Base-by-base conservation (phyloP, 495 filamentous ascomycete species). In the Parathielavia hyrcaniae region DNA sequence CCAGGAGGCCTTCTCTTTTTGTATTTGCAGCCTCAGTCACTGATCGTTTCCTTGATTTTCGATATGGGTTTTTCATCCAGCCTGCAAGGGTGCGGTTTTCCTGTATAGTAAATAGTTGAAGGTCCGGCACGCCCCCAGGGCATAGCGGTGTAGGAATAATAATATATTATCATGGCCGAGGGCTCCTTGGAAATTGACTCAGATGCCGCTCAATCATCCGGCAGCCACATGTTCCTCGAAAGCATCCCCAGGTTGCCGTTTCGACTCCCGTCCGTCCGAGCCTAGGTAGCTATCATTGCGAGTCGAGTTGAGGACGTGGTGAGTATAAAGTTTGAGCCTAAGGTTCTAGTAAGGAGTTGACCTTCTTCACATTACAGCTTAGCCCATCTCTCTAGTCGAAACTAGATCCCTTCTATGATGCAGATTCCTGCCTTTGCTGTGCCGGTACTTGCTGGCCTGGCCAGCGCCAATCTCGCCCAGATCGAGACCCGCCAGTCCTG, bases 401-500 rank as follows among this genome's bases (percentile, higher is more conserved):
- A 20, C n/a, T 47, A 41, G 40, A 19, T 19, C 35, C 2, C 20
- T 40, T 13, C 43, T 57, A 69, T 19, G 3, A 69, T 69, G 66
- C 67, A 69, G 51, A 20, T 65, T 55, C 9, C 65, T 16, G 40
- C 61, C 9, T 35, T 60, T 23, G 50, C 64, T 39, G 14, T 69
- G 32, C 52, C 63, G 40, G 40, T 69, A 39, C 67, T 66, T n/a
- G 63, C 63, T 3, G 49, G 56, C 40, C 41, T 69, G 8, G 65
- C 43, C 54, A 47, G 50, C 49, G 53, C 65, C 55, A 17, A 40
- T 47, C 67, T 65, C 9, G 40, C 61, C 45, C 60, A 65, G 5
- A 6, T 63, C 45, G 60, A 64, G 36, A 52, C 65, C 13, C 61
- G 71, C 17, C 71, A 74, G 60, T 69, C 64, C 50, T 83, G 80